Evolutionary conservation across 1,139 yeast species (phyloP).

Genomic region (Sugiyamaella sp.): DNA sequence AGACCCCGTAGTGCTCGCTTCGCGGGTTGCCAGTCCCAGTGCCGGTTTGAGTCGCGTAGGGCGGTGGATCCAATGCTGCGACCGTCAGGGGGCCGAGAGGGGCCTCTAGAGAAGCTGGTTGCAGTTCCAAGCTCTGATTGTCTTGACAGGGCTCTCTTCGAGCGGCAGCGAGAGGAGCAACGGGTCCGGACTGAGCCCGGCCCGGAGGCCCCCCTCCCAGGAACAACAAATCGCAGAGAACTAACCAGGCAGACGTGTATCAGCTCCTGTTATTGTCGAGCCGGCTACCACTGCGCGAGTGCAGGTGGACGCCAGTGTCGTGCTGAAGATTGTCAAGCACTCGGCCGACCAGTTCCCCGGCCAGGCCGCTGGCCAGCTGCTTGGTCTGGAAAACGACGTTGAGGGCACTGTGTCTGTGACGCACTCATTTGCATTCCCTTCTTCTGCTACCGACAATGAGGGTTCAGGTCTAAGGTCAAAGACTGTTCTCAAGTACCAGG

Average conservation of each 20-base stretch:
- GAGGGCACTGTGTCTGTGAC: constrained; percentile 54
- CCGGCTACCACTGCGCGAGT: constrained; percentile 35
- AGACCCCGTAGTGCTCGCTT: too few species aligned
- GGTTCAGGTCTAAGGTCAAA: constrained; percentile 49
- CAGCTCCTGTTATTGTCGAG: constrained; percentile 6
- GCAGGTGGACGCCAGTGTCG: constrained; percentile 49
- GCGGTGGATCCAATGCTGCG: too few species aligned
- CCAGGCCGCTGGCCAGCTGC: constrained; percentile 71
- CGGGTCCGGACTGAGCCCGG: too few species aligned
- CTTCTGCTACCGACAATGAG: constrained; percentile 45
- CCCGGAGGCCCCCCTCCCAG: too few species aligned
- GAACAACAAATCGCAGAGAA: neutral
- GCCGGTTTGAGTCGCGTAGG: too few species aligned
- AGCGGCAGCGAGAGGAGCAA: too few species aligned
- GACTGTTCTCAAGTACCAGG: constrained; percentile 69
- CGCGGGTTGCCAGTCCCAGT: too few species aligned
- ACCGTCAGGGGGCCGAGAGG: too few species aligned
- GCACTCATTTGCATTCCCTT: constrained; percentile 68
- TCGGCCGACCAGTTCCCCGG: constrained; percentile 70
- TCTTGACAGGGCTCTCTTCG: too few species aligned
- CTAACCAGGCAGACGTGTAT: constrained; percentile 8
- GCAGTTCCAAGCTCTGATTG: too few species aligned
- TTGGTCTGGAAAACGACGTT: constrained; percentile 71
- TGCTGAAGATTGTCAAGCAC: constrained; percentile 71
- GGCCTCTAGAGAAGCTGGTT: too few species aligned